phyloP scores from a whole-genome alignment of 2,329 filamentous ascomycete species.

The Talaromyces islandicus region DNA sequence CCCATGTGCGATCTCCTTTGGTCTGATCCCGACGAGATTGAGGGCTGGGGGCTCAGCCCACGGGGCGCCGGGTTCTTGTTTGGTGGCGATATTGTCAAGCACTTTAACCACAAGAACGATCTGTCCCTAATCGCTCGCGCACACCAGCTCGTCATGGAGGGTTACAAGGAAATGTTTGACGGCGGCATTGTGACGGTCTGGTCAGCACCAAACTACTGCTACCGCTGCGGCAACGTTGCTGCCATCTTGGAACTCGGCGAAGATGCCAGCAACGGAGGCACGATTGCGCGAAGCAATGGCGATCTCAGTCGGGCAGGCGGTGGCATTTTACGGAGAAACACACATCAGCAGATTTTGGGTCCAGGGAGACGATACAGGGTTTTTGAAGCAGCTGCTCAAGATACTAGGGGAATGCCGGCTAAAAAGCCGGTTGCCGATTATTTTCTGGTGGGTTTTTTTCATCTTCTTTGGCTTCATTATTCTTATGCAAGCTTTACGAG shows the following conservation, averaged over 20 bases:
- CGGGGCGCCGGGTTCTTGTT: conserved; percentile 95
- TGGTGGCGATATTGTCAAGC: conserved; percentile 89
- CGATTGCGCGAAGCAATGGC: conserved; percentile 58
- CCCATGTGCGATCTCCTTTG: conserved; percentile 98
- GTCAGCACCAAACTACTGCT: conserved; percentile 96
- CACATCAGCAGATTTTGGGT: conserved; percentile 48
- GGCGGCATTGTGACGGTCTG: conserved; percentile 96
- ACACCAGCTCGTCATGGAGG: conserved; percentile 98
- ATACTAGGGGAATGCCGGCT: conserved; percentile 93
- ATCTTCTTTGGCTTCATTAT: not conserved
- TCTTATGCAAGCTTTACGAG: not conserved
- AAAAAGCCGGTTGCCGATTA: conserved; percentile 98
- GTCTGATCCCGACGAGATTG: conserved; percentile 97
- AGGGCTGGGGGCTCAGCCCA: conserved; percentile 91
- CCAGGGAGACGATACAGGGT: conserved; percentile 88
- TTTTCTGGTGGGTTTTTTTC: conserved; percentile 60
- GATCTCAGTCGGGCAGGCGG: conserved; percentile 35
- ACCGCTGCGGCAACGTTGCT: conserved; percentile 91
- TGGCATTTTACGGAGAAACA: conserved; percentile 45
- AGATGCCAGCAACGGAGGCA: conserved; percentile 68
- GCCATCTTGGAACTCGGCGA: conserved; percentile 90
- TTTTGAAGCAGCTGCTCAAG: conserved; percentile 94
- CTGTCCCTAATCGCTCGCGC: conserved; percentile 86
- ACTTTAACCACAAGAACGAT: conserved; percentile 92
- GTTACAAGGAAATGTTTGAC: conserved; percentile 99